These are phyloP conservation scores for Hypoxylon sp. DNA, from an alignment of 2,329 filamentous ascomycete genomes.

Conservation along the genomic window DNA sequence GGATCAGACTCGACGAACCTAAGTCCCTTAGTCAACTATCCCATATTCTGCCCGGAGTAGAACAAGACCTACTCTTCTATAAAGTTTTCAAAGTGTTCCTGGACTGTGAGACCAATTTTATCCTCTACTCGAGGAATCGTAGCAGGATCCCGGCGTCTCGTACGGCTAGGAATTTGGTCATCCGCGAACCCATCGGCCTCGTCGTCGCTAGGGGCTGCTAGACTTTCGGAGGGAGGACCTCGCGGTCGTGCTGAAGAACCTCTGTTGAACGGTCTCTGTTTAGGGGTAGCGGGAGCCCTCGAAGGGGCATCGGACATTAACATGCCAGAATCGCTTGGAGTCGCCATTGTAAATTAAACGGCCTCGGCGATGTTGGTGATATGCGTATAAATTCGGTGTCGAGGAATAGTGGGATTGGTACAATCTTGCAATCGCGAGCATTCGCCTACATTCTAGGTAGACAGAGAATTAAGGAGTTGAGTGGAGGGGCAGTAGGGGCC, in stretches of 20 bases:
- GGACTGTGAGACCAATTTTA: conserved; percentile 78
- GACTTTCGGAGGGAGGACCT: conserved; percentile 72
- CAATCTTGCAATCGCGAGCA: conserved; percentile 9
- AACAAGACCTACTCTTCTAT: conserved; percentile 73
- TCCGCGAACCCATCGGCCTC: conserved; percentile 73
- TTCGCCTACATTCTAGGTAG: not conserved
- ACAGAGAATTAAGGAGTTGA: conserved; percentile 38
- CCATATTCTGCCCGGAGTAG: conserved; percentile 8
- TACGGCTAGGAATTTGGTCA: conserved; percentile 69
- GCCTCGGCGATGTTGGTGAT: not conserved
- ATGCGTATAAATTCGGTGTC: conserved; percentile 10
- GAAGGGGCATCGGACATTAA: conserved; percentile 69
- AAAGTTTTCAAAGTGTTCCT: conserved; percentile 82
- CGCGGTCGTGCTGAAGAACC: conserved; percentile 68
- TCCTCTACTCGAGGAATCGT: conserved; percentile 80
- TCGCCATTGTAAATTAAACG: conserved; percentile 57
- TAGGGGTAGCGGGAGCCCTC: conserved; percentile 58
- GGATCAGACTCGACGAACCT: conserved; percentile 76
- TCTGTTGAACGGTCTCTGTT: conserved; percentile 58
- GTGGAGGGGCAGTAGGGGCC: conserved; percentile 37
- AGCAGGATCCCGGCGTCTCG: conserved; percentile 61
- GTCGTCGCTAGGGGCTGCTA: conserved; percentile 71
- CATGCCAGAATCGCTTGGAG: conserved; percentile 68
- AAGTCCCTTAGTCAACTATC: conserved; percentile 9
- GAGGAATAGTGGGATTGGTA: conserved; percentile 7